Conservation (phyloP, 306 rosid genomes). For the Quercus parvula region DNA sequence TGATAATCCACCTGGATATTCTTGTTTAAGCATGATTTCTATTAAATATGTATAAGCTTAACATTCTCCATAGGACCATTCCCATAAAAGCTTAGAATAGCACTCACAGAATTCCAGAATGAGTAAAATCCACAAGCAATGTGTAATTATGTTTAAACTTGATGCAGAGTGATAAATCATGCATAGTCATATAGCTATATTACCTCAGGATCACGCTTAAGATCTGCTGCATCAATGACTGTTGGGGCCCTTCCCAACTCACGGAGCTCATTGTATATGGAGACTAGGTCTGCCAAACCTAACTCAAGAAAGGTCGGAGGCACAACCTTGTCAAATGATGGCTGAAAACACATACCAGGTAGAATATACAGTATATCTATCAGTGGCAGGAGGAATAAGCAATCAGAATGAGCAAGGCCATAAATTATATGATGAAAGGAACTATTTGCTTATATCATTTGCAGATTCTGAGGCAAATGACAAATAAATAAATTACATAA, state of each 20-base stretch:
- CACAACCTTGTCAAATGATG: slow-evolving; percentile 73
- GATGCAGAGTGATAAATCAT: slow-evolving; percentile 12
- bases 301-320: slow-evolving; percentile 67
- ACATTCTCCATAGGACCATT: neutral
- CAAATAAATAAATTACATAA: neutral
- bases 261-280: slow-evolving; percentile 58
- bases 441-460: neutral
- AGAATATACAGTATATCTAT: slow-evolving; percentile 12
- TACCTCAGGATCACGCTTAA: slow-evolving; percentile 69
- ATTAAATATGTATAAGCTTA: neutral
- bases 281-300: slow-evolving; percentile 65
- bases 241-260: slow-evolving; percentile 63
- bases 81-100: neutral
- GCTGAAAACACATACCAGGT: slow-evolving; percentile 37
- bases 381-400: neutral
- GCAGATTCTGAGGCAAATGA: slow-evolving; percentile 3
- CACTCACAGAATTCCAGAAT: neutral
- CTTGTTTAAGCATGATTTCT: neutral
- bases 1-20: neutral
- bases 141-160: slow-evolving; percentile 13
- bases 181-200: slow-evolving; percentile 18
- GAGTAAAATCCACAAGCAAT: neutral
- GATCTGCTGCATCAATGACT: slow-evolving; percentile 70
- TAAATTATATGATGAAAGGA: neutral
- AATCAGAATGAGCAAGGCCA: neutral